These are phyloP conservation scores for Alternaria ventricosa DNA, from an alignment of 2,329 filamentous ascomycete species.

Conservation along the genomic window DNA sequence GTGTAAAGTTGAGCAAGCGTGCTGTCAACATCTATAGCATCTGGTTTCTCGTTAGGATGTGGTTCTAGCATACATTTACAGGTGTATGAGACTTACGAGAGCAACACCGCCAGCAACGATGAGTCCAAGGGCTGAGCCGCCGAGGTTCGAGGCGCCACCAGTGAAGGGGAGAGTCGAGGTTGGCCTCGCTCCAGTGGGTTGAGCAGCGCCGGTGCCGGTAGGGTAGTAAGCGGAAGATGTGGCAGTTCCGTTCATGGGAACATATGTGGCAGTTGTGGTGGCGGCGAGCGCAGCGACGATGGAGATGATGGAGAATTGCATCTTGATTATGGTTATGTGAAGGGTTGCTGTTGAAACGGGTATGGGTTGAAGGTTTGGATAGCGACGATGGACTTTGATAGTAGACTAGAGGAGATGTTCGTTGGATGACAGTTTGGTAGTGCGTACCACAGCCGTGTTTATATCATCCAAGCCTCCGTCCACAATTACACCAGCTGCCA, in stretches of 20 bases:
- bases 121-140: constrained; percentile 37
- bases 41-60: constrained; percentile 2
- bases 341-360: not conserved
- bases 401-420: not conserved
- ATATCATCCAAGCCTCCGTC: constrained; percentile 9
- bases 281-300: constrained; percentile 35
- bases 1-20: not conserved
- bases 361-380: not conserved
- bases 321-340: constrained; percentile 22
- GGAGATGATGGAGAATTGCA: constrained; percentile 43
- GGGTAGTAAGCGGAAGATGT: constrained; percentile 29
- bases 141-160: constrained; percentile 32
- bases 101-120: constrained; percentile 43
- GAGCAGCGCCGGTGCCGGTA: constrained; percentile 30
- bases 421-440: not conserved
- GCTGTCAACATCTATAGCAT: constrained; percentile 13
- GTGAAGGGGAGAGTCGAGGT: constrained; percentile 33
- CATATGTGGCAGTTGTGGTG: constrained; percentile 33
- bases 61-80: not conserved
- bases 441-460: constrained; percentile 2
- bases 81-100: constrained; percentile 25
- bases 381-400: not conserved
- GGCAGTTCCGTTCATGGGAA: constrained; percentile 33
- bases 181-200: constrained; percentile 20
- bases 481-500: not conserved